Evolutionary conservation across 495 filamentous ascomycete genomes (phyloP).

Genomic region (Hypoxylon lenormandii): DNA sequence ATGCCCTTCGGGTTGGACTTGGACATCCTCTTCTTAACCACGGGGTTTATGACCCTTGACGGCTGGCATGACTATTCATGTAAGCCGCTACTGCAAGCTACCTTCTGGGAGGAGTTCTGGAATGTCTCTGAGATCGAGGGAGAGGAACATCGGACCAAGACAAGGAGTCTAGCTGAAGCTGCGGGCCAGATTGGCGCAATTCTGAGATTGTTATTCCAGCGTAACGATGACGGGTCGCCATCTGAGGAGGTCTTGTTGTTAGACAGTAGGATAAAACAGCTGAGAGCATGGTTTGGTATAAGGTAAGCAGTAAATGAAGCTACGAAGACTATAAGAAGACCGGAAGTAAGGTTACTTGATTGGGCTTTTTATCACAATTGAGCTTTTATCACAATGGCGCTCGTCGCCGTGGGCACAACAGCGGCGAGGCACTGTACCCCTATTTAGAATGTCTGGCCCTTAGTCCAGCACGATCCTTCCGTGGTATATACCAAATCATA

Average conservation of each 20-base stretch:
- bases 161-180: constrained; percentile 28
- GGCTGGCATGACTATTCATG: constrained; percentile 49
- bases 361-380: no score
- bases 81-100: constrained; percentile 25
- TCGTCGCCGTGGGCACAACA: no score
- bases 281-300: constrained; percentile 2
- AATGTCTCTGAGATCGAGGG: constrained; percentile 28
- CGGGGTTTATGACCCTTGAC: constrained; percentile 47
- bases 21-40: constrained; percentile 44
- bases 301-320: no score
- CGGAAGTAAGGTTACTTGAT: no score
- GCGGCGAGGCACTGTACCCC: no score
- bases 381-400: no score
- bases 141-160: constrained; percentile 32
- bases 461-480: no score
- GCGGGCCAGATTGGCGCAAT: constrained; percentile 43
- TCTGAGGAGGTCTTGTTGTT: constrained; percentile 26
- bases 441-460: no score
- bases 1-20: constrained; percentile 54
- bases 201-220: constrained; percentile 46
- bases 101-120: constrained; percentile 51
- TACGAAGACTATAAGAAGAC: no score
- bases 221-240: constrained; percentile 48
- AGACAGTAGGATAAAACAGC: background rate
- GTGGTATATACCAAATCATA: no score